These are phyloP conservation scores for Neostapfia colusana DNA, from an alignment of 176 grass and related monocot species.

Conservation along the genomic window DNA sequence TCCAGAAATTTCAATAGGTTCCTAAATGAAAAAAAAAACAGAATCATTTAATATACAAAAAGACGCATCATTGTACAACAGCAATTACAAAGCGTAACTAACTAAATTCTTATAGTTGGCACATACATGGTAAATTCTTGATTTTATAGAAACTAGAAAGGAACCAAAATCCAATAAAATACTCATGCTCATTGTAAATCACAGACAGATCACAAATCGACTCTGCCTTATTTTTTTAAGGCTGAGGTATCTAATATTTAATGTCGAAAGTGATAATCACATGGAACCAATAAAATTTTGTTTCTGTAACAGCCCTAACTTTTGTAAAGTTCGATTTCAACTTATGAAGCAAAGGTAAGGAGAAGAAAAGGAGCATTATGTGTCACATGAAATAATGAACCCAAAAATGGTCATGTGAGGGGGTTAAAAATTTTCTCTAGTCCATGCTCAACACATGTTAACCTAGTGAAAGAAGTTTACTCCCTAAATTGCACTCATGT, in stretches of 20 bases:
- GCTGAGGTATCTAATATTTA: not conserved
- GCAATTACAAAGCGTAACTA: not conserved
- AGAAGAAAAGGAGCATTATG: too few relatives aligned
- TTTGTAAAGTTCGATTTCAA: too few relatives aligned
- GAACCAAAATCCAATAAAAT: not conserved
- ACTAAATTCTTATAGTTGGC: not conserved
- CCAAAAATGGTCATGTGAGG: too few relatives aligned
- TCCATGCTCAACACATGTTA: too few relatives aligned
- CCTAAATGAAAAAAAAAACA: conserved; percentile 42
- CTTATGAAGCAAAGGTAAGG: too few relatives aligned
- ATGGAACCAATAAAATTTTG: not conserved
- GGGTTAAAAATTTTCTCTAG: too few relatives aligned
- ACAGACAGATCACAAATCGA: not conserved
- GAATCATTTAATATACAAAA: not conserved
- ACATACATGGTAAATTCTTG: not conserved
- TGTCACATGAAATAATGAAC: too few relatives aligned
- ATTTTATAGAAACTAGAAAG: conserved; percentile 23
- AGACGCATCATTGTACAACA: not conserved
- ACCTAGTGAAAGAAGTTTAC: too few relatives aligned
- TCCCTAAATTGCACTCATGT: too few relatives aligned
- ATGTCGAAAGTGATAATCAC: not conserved
- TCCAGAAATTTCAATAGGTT: conserved; percentile 75
- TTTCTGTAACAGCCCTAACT: too few relatives aligned
- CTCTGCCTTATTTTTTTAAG: conserved; percentile 4
- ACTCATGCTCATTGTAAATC: not conserved